Percentiles rank a stretch among this genome's conserved stretches.
These are phyloP conservation scores for Curvularia verruculosa DNA, from an alignment of 2,329 filamentous ascomycete species.

Conservation along the genomic window DNA sequence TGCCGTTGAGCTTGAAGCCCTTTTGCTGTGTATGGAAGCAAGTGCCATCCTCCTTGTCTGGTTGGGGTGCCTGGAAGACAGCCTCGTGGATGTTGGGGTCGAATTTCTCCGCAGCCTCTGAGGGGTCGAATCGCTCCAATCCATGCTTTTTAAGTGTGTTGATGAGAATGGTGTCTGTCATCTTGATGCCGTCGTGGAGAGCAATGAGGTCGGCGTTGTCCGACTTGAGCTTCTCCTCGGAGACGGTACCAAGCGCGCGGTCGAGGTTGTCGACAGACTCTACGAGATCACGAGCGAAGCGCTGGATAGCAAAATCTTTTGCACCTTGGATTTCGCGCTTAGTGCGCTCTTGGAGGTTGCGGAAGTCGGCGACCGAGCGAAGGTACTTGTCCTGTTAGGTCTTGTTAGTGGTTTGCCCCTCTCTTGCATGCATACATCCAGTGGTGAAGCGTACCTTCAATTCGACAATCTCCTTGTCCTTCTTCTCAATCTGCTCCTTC, in stretches of 20 bases:
- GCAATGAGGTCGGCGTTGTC: conserved; percentile 75
- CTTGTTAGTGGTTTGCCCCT: conserved; percentile 2
- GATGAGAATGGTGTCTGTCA: conserved; percentile 91
- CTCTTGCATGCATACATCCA: not conserved
- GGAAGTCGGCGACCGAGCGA: conserved; percentile 93
- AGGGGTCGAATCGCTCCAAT: conserved; percentile 84
- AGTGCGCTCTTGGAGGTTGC: conserved; percentile 95
- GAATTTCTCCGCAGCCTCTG: conserved; percentile 77
- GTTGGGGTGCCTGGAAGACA: conserved; percentile 88
- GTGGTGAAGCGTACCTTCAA: conserved; percentile 71
- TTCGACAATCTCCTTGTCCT: conserved; percentile 75
- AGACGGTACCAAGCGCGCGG: conserved; percentile 82
- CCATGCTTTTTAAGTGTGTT: conserved; percentile 91
- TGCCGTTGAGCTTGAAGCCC: conserved; percentile 91
- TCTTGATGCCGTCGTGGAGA: conserved; percentile 87
- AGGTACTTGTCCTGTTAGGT: conserved; percentile 83
- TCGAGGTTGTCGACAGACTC: conserved; percentile 98
- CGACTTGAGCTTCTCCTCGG: conserved; percentile 71
- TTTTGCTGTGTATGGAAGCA: conserved; percentile 95
- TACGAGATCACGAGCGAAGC: conserved; percentile 92
- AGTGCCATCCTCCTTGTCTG: conserved; percentile 85
- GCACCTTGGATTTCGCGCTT: conserved; percentile 86
- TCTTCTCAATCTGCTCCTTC: conserved; percentile 72
- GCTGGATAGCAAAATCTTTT: conserved; percentile 90
- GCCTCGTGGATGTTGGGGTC: conserved; percentile 97